Evolutionary conservation across 352 stramenopile genomes (phyloP), one percentile per base, ranked within the genome.

Genomic region (Phytophthora constricta): DNA sequence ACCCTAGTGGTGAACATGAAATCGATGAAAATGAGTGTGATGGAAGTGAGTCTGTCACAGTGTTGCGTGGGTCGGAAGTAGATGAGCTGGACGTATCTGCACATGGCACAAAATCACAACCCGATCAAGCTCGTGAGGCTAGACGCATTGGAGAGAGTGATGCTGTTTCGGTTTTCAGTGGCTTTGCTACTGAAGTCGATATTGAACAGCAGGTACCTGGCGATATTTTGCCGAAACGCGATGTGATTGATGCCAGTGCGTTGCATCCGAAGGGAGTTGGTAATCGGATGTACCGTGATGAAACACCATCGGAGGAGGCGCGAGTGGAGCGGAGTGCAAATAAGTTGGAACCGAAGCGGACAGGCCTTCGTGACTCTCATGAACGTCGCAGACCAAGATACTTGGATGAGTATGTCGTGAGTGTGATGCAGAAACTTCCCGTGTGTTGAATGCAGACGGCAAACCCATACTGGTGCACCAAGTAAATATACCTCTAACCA

Each of bases 381-480:
- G 55, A 62, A 19, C 31, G 43, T 19, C 55, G 34, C 5, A 19
- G 42, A 19, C 55, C 43, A 13, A 46, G 7, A 11, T 54, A 54
- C 17, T n/a, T 49, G 28, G 31, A 55, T 4, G 55, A 54, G 14
- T 62, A 55, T 39, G 43, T 62, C 17, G 28, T 27, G 9, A 61
- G 52, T 53, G 17, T 11, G 5, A 3, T 41, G 5, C 54, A 46
- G 26, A 26, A 4, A 55, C 26, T 20, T 37, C 17, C 1, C 58
- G 48, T 27, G 16, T 53, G 1, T 5, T 65, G 7, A 34, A 65
- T 45, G 58, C 58, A 33, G 58, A 65, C 16, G 58, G 25, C 10
- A 4, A 25, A 27, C 47, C 37, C 3, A 65, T 65, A 17, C 5
- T 19, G 23, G 47, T 47, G 28, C 43, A 28, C 14, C 23, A 53